Percentiles rank a stretch among this genome's conserved stretches.
Evolutionary conservation across 257 asterid genomes (phyloP).

Genomic region (Craterostigma plantagineum): DNA sequence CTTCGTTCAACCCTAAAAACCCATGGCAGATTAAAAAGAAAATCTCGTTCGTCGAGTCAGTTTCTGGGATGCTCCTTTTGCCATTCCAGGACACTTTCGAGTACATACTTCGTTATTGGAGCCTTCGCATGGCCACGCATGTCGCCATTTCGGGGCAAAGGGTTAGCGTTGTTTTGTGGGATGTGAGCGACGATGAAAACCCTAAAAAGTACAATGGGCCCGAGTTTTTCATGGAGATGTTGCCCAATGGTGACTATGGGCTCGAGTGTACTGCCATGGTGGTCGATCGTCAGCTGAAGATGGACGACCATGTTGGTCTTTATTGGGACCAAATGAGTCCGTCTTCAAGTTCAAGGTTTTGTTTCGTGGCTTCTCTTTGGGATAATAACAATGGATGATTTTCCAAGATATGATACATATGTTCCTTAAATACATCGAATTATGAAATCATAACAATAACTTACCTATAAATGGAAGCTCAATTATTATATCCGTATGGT

Average conservation of each 20-base stretch:
- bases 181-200: conserved; percentile 17
- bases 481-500: too few relatives aligned
- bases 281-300: conserved; percentile 13
- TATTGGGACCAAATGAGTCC: conserved; percentile 19
- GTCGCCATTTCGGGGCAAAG: conserved; percentile 17
- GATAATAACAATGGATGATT: too few relatives aligned
- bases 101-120: conserved; percentile 33
- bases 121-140: conserved; percentile 18
- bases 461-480: too few relatives aligned
- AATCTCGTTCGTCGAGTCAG: conserved; percentile 16
- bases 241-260: conserved; percentile 12
- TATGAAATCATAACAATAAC: too few relatives aligned
- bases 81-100: conserved; percentile 24
- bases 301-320: conserved; percentile 27
- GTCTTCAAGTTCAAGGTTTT: too few relatives aligned
- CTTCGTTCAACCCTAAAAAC: conserved; percentile 11
- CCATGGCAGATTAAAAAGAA: conserved; percentile 42
- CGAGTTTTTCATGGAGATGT: conserved; percentile 17
- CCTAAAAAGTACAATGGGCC: conserved; percentile 16
- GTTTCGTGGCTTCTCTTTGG: too few relatives aligned
- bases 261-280: conserved; percentile 27
- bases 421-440: too few relatives aligned
- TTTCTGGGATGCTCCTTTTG: conserved; percentile 14
- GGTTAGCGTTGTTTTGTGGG: conserved; percentile 28
- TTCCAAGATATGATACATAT: too few relatives aligned